Evolutionary conservation across 2,329 filamentous ascomycete genomes (phyloP).

Genomic region (Exophiala calicioides): DNA sequence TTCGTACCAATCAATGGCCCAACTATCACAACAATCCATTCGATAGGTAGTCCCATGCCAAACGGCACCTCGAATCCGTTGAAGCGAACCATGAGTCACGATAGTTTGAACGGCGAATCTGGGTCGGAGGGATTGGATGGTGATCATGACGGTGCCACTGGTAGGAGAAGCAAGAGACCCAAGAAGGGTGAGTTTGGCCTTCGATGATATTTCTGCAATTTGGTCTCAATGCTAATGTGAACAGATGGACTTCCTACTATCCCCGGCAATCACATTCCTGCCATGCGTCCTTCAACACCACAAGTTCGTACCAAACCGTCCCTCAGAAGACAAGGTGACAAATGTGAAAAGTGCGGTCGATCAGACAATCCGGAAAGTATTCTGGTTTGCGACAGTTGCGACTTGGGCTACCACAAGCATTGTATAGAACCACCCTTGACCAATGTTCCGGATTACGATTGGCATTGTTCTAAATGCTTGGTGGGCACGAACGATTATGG

Average conservation of each 20-base stretch:
- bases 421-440: conserved; percentile 87
- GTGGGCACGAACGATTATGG: conserved; percentile 96
- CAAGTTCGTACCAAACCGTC: conserved; percentile 60
- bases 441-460: conserved; percentile 77
- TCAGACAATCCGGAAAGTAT: conserved; percentile 71
- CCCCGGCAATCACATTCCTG: conserved; percentile 91
- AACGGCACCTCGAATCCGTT: conserved; percentile 52
- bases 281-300: conserved; percentile 75
- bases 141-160: conserved; percentile 64
- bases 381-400: conserved; percentile 86
- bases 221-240: conserved; percentile 47
- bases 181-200: conserved; percentile 69
- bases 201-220: not conserved
- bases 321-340: conserved; percentile 61
- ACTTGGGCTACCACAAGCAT: conserved; percentile 79
- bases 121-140: conserved; percentile 45
- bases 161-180: conserved; percentile 85
- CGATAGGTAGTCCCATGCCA: conserved; percentile 18
- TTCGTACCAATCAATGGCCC: conserved; percentile 59
- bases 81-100: conserved; percentile 74
- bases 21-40: conserved; percentile 20
- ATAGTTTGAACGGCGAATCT: conserved; percentile 43
- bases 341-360: conserved; percentile 84
- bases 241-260: conserved; percentile 70
- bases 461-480: conserved; percentile 93